Evolutionary conservation across 139 green algal species (phyloP).

Genomic region (Pycnococcus provasolii): DNA sequence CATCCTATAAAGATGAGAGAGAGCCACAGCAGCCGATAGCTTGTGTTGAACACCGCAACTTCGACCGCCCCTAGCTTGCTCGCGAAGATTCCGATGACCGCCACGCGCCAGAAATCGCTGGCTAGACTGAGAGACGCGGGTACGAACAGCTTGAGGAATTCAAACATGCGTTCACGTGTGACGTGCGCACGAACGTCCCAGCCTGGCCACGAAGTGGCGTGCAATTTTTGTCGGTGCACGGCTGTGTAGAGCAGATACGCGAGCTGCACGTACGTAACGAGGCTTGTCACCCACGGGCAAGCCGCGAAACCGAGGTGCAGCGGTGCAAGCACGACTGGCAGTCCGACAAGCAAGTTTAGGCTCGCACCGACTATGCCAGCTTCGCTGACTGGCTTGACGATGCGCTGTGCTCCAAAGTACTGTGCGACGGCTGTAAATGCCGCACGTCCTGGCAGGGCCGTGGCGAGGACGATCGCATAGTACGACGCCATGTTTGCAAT

Average conservation of each 20-base stretch:
- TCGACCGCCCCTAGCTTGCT: background rate
- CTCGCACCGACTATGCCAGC: background rate
- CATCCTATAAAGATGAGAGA: slow-evolving; percentile 9
- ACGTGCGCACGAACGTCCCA: slow-evolving; percentile 3
- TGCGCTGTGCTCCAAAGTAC: background rate
- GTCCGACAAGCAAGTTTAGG: background rate
- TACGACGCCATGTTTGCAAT: background rate
- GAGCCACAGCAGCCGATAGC: slow-evolving; percentile 18
- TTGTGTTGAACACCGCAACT: slow-evolving; percentile 14
- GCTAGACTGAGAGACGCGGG: slow-evolving; percentile 8
- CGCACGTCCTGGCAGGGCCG: background rate
- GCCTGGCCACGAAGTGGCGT: slow-evolving; percentile 7
- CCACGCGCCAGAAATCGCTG: slow-evolving; percentile 14
- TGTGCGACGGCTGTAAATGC: background rate
- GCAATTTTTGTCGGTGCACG: background rate
- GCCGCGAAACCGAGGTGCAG: background rate
- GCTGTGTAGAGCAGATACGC: background rate
- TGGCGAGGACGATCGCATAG: background rate
- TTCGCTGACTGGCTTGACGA: background rate
- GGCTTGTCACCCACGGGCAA: background rate
- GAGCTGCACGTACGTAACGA: background rate
- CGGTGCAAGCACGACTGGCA: background rate
- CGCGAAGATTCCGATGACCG: slow-evolving; percentile 3
- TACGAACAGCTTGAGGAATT: slow-evolving; percentile 4
- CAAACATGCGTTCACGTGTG: slow-evolving; percentile 1